Evolutionary conservation across 2,329 filamentous ascomycete species (phyloP).

Genomic region (Pseudopithomyces chartarum): DNA sequence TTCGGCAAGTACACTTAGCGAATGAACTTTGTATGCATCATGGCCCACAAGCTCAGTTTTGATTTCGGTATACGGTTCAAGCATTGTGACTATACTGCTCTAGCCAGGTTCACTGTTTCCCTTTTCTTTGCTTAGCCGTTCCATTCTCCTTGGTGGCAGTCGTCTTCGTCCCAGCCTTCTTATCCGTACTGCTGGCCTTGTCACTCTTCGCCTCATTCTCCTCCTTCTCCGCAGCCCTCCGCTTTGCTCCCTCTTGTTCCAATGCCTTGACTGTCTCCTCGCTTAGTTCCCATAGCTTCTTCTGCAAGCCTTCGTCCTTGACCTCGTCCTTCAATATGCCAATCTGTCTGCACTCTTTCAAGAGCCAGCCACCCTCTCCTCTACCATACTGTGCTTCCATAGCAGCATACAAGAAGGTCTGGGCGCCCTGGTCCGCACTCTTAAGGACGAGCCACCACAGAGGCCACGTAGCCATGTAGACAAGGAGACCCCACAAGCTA

Average conservation of each 20-base stretch:
- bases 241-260: constrained; percentile 77
- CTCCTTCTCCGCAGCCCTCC: constrained; percentile 64
- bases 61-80: neutral
- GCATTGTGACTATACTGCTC: neutral
- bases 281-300: constrained; percentile 87
- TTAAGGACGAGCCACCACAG: constrained; percentile 89
- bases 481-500: constrained; percentile 74
- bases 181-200: constrained; percentile 12
- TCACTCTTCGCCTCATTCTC: constrained; percentile 46
- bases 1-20: neutral
- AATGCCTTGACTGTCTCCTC: constrained; percentile 77
- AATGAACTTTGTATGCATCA: neutral
- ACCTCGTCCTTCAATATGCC: constrained; percentile 75
- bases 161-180: constrained; percentile 38
- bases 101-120: constrained; percentile 10
- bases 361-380: constrained; percentile 69
- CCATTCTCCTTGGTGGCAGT: constrained; percentile 24
- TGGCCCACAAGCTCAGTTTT: neutral
- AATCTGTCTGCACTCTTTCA: constrained; percentile 88
- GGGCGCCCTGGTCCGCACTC: constrained; percentile 79
- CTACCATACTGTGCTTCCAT: constrained; percentile 78
- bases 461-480: constrained; percentile 80
- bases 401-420: constrained; percentile 81
- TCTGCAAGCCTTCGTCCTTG: constrained; percentile 76
- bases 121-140: constrained; percentile 31